phyloP scores from a whole-genome alignment of 2,329 filamentous ascomycete genomes.

The Apiospora sp. region DNA sequence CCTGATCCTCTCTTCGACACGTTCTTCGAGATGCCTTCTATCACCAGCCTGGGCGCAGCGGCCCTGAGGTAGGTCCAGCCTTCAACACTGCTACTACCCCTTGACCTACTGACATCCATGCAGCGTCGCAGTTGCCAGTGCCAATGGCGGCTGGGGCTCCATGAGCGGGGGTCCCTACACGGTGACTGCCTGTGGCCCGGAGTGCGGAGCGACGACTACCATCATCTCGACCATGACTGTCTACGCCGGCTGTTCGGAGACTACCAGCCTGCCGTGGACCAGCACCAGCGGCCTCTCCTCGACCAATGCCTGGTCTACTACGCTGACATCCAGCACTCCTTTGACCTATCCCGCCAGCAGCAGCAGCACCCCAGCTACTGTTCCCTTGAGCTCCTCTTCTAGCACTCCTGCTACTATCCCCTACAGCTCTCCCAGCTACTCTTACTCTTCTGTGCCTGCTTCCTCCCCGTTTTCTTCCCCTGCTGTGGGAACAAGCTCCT shows the following conservation, averaged over 20 bases:
- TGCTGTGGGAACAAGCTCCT: background rate
- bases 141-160: slow-evolving; percentile 33
- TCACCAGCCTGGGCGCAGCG: slow-evolving; percentile 36
- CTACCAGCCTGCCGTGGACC: background rate
- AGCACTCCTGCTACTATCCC: background rate
- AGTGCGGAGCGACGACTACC: slow-evolving; percentile 33
- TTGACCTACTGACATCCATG: no score
- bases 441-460: background rate
- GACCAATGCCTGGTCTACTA: slow-evolving; percentile 17
- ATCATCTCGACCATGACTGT: slow-evolving; percentile 34
- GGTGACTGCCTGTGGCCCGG: slow-evolving; percentile 32
- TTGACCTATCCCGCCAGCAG: background rate
- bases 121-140: slow-evolving; percentile 34
- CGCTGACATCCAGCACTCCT: background rate
- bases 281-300: background rate
- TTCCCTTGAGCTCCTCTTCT: background rate
- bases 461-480: background rate
- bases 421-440: background rate
- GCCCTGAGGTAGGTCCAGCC: slow-evolving; percentile 36
- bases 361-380: background rate
- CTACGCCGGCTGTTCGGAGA: slow-evolving; percentile 35
- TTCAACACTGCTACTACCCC: no score
- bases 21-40: slow-evolving; percentile 34
- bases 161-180: slow-evolving; percentile 37
- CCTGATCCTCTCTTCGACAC: background rate